These are phyloP conservation scores for Ophiostoma australiae DNA, from an alignment of 2,329 filamentous ascomycete species.

Conservation along the genomic window DNA sequence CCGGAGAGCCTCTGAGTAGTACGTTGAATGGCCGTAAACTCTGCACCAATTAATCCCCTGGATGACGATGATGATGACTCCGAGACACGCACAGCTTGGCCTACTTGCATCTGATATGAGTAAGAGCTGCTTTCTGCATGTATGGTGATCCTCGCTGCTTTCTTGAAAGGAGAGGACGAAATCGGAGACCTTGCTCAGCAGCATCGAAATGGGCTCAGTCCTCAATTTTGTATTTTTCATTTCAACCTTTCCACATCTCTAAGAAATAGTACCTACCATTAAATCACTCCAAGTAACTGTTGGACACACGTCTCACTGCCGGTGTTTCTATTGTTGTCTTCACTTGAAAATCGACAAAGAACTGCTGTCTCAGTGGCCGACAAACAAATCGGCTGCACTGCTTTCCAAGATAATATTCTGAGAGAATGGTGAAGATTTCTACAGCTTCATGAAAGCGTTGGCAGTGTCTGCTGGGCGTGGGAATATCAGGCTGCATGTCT, in stretches of 20 bases:
- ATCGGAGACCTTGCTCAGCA: not conserved
- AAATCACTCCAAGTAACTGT: not conserved
- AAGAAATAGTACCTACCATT: not conserved
- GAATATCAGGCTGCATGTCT: not conserved
- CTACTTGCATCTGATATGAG: not conserved
- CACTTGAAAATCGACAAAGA: not conserved
- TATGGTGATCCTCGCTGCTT: not conserved
- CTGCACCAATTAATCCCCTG: not conserved
- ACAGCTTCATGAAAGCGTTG: not conserved
- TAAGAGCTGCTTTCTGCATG: not conserved
- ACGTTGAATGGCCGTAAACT: not conserved
- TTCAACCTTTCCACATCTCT: not conserved
- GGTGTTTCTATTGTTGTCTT: not conserved
- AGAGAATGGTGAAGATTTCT: not conserved
- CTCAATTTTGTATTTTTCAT: not conserved
- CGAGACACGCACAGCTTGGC: not conserved
- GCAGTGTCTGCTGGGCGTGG: not conserved
- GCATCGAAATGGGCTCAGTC: not conserved
- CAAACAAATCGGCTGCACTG: not conserved
- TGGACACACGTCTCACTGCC: not conserved
- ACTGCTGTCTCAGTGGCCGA: not conserved
- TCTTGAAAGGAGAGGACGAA: not conserved
- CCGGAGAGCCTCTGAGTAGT: not conserved
- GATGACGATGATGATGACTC: not conserved
- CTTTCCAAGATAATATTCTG: not conserved